Conservation (phyloP, 75 land plant species). For the Picea sitchensis region DNA sequence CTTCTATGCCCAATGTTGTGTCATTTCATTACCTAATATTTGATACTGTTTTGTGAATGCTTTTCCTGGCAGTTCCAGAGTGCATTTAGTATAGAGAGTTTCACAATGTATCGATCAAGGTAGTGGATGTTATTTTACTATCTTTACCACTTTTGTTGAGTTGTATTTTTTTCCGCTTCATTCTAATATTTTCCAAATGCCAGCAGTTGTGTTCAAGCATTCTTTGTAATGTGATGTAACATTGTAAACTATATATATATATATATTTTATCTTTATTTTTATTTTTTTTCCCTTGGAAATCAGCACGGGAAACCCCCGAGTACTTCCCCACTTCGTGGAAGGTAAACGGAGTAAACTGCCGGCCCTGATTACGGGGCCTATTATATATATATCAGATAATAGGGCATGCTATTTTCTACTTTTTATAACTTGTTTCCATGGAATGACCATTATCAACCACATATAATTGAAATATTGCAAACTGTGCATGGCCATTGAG, state of each 20-base stretch:
- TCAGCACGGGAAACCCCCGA: too few species aligned
- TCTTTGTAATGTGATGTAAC: neutral
- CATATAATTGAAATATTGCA: too few species aligned
- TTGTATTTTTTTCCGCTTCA: neutral
- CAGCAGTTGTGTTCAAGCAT: neutral
- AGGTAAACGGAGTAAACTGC: too few species aligned
- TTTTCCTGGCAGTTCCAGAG: slow-evolving; percentile 50
- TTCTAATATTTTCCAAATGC: neutral
- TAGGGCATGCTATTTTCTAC: neutral
- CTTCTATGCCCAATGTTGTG: neutral
- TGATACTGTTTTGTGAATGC: neutral
- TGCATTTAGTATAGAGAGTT: slow-evolving; percentile 77
- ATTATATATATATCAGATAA: too few species aligned
- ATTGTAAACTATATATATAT: neutral
- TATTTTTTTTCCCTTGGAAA: too few species aligned
- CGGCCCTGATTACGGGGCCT: too few species aligned
- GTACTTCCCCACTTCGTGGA: too few species aligned
- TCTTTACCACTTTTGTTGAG: neutral
- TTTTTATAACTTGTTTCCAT: neutral
- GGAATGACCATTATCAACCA: neutral
- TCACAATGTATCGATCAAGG: slow-evolving; percentile 62
- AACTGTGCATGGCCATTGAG: too few species aligned
- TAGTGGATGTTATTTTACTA: slow-evolving; percentile 13
- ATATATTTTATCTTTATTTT: too few species aligned
- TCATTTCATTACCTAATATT: neutral